These are phyloP conservation scores for Hymenoscyphus fraxineus DNA, from an alignment of 2,329 filamentous ascomycete species.

Conservation along the genomic window DNA sequence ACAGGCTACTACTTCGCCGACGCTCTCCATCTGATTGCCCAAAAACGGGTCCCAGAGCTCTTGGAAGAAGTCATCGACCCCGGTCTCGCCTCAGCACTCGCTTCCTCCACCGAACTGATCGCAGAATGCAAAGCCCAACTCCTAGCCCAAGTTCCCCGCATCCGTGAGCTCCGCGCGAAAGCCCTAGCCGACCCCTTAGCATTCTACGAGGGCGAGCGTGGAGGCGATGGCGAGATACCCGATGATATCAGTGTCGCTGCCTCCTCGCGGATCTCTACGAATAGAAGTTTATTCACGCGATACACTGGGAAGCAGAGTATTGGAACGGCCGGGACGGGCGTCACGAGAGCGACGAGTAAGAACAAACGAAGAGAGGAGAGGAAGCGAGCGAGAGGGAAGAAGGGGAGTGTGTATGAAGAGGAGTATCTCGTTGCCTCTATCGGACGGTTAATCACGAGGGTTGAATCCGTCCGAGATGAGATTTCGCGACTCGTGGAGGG, in stretches of 20 bases:
- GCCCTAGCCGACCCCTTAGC: conserved; percentile 81
- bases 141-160: conserved; percentile 76
- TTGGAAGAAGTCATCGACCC: conserved; percentile 67
- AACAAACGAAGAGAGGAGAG: conserved; percentile 88
- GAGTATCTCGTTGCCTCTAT: conserved; percentile 93
- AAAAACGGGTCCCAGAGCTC: conserved; percentile 57
- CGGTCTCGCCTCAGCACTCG: conserved; percentile 75
- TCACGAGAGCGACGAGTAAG: conserved; percentile 77
- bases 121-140: conserved; percentile 90
- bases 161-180: conserved; percentile 75
- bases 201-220: conserved; percentile 78
- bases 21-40: conserved; percentile 71
- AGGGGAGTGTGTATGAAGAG: conserved; percentile 96
- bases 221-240: conserved; percentile 65
- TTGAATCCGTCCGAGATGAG: conserved; percentile 70
- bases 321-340: conserved; percentile 68
- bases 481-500: conserved; percentile 71
- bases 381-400: conserved; percentile 90
- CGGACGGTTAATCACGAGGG: conserved; percentile 74
- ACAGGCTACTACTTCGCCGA: conserved; percentile 84
- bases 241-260: conserved; percentile 91
- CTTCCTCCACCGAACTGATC: conserved; percentile 81
- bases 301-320: conserved; percentile 73
- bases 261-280: conserved; percentile 72
- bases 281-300: conserved; percentile 85